Percentiles rank a stretch among this genome's conserved stretches.
Evolutionary conservation across 257 asterid genomes (phyloP).

Genomic region (Penstemon newberryi): DNA sequence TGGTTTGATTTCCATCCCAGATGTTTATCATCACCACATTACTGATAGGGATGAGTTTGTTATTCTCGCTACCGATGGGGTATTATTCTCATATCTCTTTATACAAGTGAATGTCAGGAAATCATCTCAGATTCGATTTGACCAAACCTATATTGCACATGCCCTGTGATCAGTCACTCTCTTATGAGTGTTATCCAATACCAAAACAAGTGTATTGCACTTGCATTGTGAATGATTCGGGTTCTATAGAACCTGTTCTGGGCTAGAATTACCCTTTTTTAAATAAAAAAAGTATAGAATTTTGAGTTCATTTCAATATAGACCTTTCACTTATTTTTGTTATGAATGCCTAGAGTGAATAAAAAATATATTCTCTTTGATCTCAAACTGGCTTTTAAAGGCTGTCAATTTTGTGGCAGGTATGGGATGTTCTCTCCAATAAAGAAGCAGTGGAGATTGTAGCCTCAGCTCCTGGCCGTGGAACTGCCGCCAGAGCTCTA

Average conservation of each 20-base stretch:
- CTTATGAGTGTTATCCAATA: too few relatives aligned
- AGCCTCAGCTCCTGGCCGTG: slow-evolving; percentile 83
- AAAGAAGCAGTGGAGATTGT: slow-evolving; percentile 93
- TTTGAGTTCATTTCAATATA: background rate
- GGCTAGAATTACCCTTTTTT: background rate
- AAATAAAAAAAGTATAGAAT: background rate
- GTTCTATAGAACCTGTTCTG: too few relatives aligned
- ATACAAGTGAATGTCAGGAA: background rate
- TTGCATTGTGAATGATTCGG: too few relatives aligned
- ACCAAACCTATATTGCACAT: too few relatives aligned
- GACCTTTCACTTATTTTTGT: background rate
- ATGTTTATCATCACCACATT: slow-evolving; percentile 83
- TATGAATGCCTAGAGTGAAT: background rate
- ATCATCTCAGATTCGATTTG: background rate
- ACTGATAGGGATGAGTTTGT: slow-evolving; percentile 68
- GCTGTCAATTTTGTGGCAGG: slow-evolving; percentile 43
- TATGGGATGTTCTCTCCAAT: slow-evolving; percentile 97
- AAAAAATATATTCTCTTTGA: background rate
- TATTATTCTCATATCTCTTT: slow-evolving; percentile 32
- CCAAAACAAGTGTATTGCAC: too few relatives aligned
- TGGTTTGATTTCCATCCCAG: slow-evolving; percentile 93
- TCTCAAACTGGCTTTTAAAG: background rate
- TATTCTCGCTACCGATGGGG: slow-evolving; percentile 98
- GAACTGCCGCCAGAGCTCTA: slow-evolving; percentile 86
- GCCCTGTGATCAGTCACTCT: too few relatives aligned